Evolutionary conservation across 495 filamentous ascomycete species (phyloP), one percentile per base, ranked within the genome.

Genomic region (Daldinia loculata): DNA sequence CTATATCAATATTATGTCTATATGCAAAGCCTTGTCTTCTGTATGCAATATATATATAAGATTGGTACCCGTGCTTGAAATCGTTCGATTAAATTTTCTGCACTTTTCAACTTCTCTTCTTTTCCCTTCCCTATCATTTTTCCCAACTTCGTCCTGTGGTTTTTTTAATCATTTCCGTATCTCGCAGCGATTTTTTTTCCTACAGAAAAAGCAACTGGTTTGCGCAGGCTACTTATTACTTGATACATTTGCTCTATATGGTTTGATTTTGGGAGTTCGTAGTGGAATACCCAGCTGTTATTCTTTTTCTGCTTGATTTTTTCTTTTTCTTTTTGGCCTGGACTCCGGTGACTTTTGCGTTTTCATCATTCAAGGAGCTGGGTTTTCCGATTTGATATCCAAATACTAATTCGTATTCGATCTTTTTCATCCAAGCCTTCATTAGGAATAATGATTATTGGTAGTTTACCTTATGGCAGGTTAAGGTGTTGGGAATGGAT

Each of bases 211-310:
- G 17, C 7, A 32, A 11, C 41, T 17, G 5, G 17, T 3, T 30
- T 55, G 7, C 19, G 27, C 14, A 17, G 38, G 19, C 24, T 39
- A 15, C 36, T 39, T 27, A 4, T 32, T 4, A 24, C 26, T 12
- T 27, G 27, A 56, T 29, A 43, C 6, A 0, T 55, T 48, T 14
- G 19, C 29, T 30, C 17, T 65, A 48, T 11, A 17, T 56, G 56
- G 58, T 58, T 53, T 59, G 53, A 56, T 22, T 53, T 38, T 57
- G 66, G 32, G 27, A 56, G 57, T 73, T 73, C 70, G n/a, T 73
- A 73, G 70, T 73, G 26, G 70, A 73, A 73, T 56, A 63, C n/a
- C 66, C 60, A 52, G 32, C 56, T 60, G 45, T 41, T 63, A 22
- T 73, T 48, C 30, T 50, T 43, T 72, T 72, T 24, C 52, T 36